phyloP scores from a whole-genome alignment of 306 rosid genomes.

The Lathyrus aphaca region DNA sequence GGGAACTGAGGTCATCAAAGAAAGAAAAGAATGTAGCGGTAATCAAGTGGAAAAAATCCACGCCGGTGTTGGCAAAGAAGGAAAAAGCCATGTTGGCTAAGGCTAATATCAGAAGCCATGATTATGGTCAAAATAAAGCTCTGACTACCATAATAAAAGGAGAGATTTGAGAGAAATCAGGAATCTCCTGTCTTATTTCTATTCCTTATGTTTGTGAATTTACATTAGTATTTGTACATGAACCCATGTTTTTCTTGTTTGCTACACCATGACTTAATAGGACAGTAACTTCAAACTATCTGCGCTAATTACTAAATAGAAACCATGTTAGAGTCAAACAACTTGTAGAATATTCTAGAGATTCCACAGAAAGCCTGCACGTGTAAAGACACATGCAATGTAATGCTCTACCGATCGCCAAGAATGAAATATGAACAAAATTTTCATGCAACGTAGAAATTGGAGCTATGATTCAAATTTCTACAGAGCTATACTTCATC shows the following conservation, averaged over 20 bases:
- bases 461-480: slow-evolving; percentile 9
- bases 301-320: not conserved
- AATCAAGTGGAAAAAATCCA: not conserved
- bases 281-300: not conserved
- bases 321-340: slow-evolving; percentile 9
- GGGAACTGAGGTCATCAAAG: no score
- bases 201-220: not conserved
- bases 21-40: not conserved
- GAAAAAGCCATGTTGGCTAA: not conserved
- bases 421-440: slow-evolving; percentile 16
- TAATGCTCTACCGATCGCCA: slow-evolving; percentile 17
- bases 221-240: slow-evolving; percentile 12
- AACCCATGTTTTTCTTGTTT: not conserved
- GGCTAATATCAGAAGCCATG: slow-evolving; percentile 3
- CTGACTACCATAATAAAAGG: not conserved
- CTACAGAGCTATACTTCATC: slow-evolving; percentile 3
- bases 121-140: not conserved
- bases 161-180: not conserved
- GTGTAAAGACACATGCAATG: not conserved
- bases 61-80: not conserved
- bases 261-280: slow-evolving; percentile 4
- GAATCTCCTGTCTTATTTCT: not conserved
- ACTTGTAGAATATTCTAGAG: not conserved
- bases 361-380: slow-evolving; percentile 14
- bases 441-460: slow-evolving; percentile 20